These are phyloP conservation scores for Tothia fuscella DNA, from an alignment of 2,329 filamentous ascomycete genomes.

Conservation along the genomic window DNA sequence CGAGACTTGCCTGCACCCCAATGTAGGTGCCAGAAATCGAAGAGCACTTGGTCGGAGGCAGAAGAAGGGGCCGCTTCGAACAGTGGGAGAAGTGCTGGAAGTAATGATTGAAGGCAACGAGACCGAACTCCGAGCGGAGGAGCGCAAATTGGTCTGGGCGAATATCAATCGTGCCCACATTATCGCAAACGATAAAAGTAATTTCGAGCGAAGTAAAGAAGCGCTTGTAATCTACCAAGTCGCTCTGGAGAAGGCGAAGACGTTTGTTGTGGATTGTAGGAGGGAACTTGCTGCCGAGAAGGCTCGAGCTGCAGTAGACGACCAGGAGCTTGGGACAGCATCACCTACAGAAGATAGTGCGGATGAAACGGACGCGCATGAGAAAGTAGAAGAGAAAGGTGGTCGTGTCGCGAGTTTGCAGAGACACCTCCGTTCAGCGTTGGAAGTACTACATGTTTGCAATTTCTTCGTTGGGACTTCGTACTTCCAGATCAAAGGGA, in stretches of 20 bases:
- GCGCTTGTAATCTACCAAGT: constrained; percentile 60
- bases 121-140: constrained; percentile 50
- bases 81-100: constrained; percentile 75
- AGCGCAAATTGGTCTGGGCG: constrained; percentile 52
- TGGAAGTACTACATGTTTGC: constrained; percentile 73
- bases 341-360: constrained; percentile 20
- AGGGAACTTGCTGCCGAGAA: constrained; percentile 45
- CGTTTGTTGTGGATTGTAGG: constrained; percentile 52
- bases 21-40: constrained; percentile 58
- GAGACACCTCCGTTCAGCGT: constrained; percentile 55
- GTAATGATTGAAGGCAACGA: constrained; percentile 87
- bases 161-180: constrained; percentile 65
- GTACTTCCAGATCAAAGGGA: constrained; percentile 65
- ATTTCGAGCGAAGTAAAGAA: constrained; percentile 41
- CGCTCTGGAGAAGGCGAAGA: constrained; percentile 27
- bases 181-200: constrained; percentile 57
- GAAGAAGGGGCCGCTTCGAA: constrained; percentile 58
- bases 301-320: constrained; percentile 15
- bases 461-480: constrained; percentile 78
- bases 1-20: constrained; percentile 75
- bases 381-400: constrained; percentile 24
- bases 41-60: constrained; percentile 48
- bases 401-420: constrained; percentile 36
- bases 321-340: constrained; percentile 13
- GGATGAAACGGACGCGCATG: constrained; percentile 25